Evolutionary conservation across 805 yeast genomes (phyloP).

Genomic region (Candida piceae): DNA sequence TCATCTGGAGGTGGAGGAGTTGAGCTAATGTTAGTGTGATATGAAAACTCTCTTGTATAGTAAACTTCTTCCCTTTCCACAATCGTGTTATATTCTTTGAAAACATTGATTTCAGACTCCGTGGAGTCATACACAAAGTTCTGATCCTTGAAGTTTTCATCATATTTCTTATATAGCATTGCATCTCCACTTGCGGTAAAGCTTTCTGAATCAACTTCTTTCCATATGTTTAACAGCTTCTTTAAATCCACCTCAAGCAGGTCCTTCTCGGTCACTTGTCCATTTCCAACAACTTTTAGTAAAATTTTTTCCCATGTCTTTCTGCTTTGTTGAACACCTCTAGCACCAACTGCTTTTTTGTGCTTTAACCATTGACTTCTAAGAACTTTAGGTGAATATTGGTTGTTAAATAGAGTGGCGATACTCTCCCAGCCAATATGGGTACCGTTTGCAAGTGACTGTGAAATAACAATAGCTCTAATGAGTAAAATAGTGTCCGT

Average conservation of each 20-base stretch:
- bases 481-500: constrained; percentile 43
- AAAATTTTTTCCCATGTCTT: constrained; percentile 66
- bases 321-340: constrained; percentile 49
- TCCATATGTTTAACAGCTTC: constrained; percentile 62
- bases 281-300: constrained; percentile 52
- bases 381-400: constrained; percentile 37
- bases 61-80: constrained; percentile 60
- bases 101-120: constrained; percentile 33
- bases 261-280: constrained; percentile 43
- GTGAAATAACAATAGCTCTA: too few relatives aligned
- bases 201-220: constrained; percentile 34
- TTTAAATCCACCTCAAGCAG: constrained; percentile 46
- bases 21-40: constrained; percentile 19
- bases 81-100: constrained; percentile 55
- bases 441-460: constrained; percentile 48
- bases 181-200: constrained; percentile 25
- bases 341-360: constrained; percentile 51
- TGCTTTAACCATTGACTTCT: constrained; percentile 68
- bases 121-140: constrained; percentile 33
- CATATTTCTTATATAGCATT: constrained; percentile 33
- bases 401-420: constrained; percentile 40
- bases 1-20: constrained; percentile 13
- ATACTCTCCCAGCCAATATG: constrained; percentile 64
- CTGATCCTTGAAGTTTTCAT: constrained; percentile 45
- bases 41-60: constrained; percentile 41